phyloP scores from a whole-genome alignment of 306 rosid species.

The Elaeagnus macrophylla region DNA sequence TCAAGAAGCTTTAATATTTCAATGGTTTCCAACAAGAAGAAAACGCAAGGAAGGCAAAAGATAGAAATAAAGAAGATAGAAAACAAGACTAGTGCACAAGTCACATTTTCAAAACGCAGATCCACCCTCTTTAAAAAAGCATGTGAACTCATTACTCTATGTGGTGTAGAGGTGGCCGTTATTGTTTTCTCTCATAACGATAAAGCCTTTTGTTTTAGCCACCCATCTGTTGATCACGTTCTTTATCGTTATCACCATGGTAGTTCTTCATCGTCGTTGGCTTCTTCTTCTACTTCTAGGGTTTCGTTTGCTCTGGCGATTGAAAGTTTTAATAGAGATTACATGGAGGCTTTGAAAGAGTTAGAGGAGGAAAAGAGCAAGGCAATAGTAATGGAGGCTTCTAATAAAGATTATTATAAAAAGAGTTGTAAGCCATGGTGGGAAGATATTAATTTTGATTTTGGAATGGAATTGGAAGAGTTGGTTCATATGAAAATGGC shows the following conservation, averaged over 20 bases:
- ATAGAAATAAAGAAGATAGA: constrained; percentile 39
- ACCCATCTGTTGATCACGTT: constrained; percentile 22
- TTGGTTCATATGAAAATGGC: too few relatives aligned
- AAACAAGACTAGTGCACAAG: constrained; percentile 27
- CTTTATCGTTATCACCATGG: constrained; percentile 17
- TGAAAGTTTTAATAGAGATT: too few relatives aligned
- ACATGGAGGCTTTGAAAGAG: too few relatives aligned
- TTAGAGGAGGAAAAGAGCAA: too few relatives aligned
- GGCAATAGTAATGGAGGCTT: too few relatives aligned
- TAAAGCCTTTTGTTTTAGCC: constrained; percentile 31
- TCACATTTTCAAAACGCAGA: constrained; percentile 41
- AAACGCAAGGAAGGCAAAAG: constrained; percentile 28
- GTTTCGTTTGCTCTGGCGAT: too few relatives aligned
- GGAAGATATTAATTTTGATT: too few relatives aligned
- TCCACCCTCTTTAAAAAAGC: constrained; percentile 42
- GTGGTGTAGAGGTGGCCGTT: constrained; percentile 27
- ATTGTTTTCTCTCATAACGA: constrained; percentile 33
- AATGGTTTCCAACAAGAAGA: not conserved
- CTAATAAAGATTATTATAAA: too few relatives aligned
- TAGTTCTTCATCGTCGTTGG: not conserved
- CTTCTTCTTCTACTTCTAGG: not conserved
- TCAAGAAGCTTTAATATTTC: too few relatives aligned
- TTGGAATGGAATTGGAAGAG: too few relatives aligned
- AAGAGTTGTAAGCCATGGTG: too few relatives aligned
- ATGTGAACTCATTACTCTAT: constrained; percentile 37